Base-by-base conservation (phyloP, 73 alveolate species). In the Paramecium biaurelia region DNA sequence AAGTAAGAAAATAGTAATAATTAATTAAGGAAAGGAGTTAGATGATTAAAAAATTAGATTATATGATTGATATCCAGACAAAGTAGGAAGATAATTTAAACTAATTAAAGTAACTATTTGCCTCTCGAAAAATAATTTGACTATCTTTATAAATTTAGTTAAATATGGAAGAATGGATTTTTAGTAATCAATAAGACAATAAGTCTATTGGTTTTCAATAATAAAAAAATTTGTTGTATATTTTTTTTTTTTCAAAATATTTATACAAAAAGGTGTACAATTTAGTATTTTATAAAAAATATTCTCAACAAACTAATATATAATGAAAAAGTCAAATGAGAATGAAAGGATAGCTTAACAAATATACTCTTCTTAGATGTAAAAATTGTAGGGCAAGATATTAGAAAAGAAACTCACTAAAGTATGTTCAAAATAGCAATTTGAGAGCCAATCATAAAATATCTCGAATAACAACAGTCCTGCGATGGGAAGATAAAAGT, bases 381-480 rank as follows among this genome's bases (percentile, higher is more conserved):
- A 41, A 23, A 79, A 79, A 47, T 24, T 79, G 32, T 45, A 79
- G 30, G 90, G 90, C 32, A 79, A 79, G 53, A 79, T 79, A 38
- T 14, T 79, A 7, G 90, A 79, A 18, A 79, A 79, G 45, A 79
- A 79, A 45, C 42, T 79, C 26, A 43, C 76, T 24, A 79, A 79
- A 79, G 74, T 41, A 30, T 79, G 63, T 20, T 43, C 45, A 47
- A 43, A 26, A 63, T n/a, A 63, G 49, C 49, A 43, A 24, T 42
- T 43, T 41, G 90, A 79, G 43, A 79, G 90, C 32, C 56, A 79
- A 79, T 79, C 90, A 20, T 45, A 79, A 41, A 79, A 79, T 79
- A 79, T 79, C 42, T 79, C 90, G 49, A 79, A 79, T 79, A 79
- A 79, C 72, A 79, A 79, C 76, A 79, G 90, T 43, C 90, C 90